Evolutionary conservation across 345 rosid genomes (phyloP).

Genomic region (Dimocarpus longan): DNA sequence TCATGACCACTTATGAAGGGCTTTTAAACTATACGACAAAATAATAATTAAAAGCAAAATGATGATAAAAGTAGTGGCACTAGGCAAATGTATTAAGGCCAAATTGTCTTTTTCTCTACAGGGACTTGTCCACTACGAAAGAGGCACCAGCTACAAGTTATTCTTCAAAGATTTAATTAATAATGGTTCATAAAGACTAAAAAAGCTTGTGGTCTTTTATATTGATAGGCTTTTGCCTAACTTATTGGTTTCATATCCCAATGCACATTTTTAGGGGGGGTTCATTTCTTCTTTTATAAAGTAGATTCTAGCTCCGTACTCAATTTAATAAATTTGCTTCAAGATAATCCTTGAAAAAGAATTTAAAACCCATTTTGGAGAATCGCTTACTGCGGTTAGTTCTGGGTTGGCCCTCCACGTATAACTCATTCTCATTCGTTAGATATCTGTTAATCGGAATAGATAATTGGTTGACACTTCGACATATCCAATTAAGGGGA

Average conservation of each 20-base stretch:
- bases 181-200: neutral
- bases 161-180: neutral
- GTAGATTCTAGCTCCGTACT: slow-evolving; percentile 18
- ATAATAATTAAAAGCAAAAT: too few relatives aligned
- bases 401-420: neutral
- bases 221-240: slow-evolving; percentile 11
- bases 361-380: neutral
- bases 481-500: too few relatives aligned
- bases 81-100: neutral
- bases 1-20: too few relatives aligned
- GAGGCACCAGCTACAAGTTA: neutral
- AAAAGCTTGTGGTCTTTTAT: neutral
- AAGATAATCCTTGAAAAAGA: too few relatives aligned
- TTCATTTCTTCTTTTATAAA: slow-evolving; percentile 18
- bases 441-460: too few relatives aligned
- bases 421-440: too few relatives aligned
- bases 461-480: too few relatives aligned
- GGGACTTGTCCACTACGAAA: neutral
- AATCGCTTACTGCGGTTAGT: neutral
- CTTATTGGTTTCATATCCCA: slow-evolving; percentile 11
- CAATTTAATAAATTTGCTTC: neutral
- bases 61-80: too few relatives aligned
- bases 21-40: too few relatives aligned
- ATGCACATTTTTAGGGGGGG: slow-evolving; percentile 7
- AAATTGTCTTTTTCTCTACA: neutral